A percentile compares a stretch with the other conserved stretches of the same genome.
Evolutionary conservation across 768 basidiomycete species (phyloP).

Genomic region (Trametes cinnabarina): DNA sequence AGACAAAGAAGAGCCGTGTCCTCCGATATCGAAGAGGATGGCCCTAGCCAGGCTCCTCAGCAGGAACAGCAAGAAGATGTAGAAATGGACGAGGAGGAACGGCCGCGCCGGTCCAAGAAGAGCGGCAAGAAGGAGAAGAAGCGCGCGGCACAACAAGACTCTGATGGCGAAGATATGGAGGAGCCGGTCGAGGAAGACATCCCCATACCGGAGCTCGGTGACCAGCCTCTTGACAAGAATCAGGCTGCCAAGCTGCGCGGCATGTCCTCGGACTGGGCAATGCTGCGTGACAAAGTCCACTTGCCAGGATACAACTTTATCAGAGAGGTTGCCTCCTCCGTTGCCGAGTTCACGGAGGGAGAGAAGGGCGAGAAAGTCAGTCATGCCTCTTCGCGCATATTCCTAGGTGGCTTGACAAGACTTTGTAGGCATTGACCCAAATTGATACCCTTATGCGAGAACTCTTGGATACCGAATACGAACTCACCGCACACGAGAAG

Average conservation of each 20-base stretch:
- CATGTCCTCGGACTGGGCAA: constrained; percentile 61
- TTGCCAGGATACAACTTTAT: constrained; percentile 44
- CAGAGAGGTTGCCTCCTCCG: constrained; percentile 50
- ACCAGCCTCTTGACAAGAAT: constrained; percentile 62
- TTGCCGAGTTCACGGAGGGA: constrained; percentile 62
- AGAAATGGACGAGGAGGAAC: constrained; percentile 43
- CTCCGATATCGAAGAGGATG: constrained; percentile 42
- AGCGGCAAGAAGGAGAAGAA: constrained; percentile 27
- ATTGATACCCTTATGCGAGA: constrained; percentile 69
- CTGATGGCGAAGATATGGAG: constrained; percentile 36
- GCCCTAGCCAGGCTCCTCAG: constrained; percentile 15
- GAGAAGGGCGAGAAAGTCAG: constrained; percentile 53
- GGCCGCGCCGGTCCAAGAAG: constrained; percentile 33
- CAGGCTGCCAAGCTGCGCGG: constrained; percentile 55
- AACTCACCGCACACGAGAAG: constrained; percentile 56
- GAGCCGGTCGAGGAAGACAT: constrained; percentile 36
- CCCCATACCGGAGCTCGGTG: constrained; percentile 51
- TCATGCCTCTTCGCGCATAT: not conserved
- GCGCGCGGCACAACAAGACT: constrained; percentile 32
- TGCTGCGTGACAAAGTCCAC: constrained; percentile 49
- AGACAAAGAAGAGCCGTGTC: constrained; percentile 41
- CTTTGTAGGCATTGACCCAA: constrained; percentile 48
- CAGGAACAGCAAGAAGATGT: constrained; percentile 16
- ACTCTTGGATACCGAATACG: constrained; percentile 62
- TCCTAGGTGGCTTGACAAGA: not conserved